Evolutionary conservation across 2,329 filamentous ascomycete genomes (phyloP), one percentile per base, ranked within the genome.

Genomic region (Trichothecium roseum): DNA sequence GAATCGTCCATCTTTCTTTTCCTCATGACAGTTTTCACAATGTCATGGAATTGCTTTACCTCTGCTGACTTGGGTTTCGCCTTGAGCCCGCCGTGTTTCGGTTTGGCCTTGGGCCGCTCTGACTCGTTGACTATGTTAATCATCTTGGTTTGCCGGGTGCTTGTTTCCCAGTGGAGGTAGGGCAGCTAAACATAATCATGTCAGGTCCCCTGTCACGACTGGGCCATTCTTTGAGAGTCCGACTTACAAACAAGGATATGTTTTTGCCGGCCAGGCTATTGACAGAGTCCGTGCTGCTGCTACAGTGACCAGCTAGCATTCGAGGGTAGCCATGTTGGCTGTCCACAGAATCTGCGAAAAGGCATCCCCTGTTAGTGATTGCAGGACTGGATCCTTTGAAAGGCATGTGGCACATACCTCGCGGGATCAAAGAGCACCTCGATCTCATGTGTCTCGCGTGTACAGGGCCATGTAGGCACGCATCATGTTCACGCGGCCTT

Each of bases 161-260:
- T 56, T 0, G 53, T 59, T 24, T 64, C 60, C 59, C 60, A 64
- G 17, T 64, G 59, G 2, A 64, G 50, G 29, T 54, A 63, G 2
- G 59, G 58, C 52, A 61, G 57, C 58, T 63, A 15, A 1, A 27
- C 12, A 24, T 6, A 24, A 24, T 24, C 6, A 24, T 24, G 20
- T 24, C 10, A 10, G 20, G 10, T 24, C 10, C n/a, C n/a, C n/a
- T n/a, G n/a, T n/a, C n/a, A n/a, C n/a, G n/a, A n/a, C n/a, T n/a
- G n/a, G n/a, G n/a, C n/a, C n/a, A n/a, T n/a, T n/a, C n/a, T n/a
- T n/a, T n/a, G n/a, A n/a, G n/a, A n/a, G n/a, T n/a, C n/a, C n/a
- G n/a, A 44, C 49, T 26, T 42, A 55, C 52, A 40, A 57, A 60
- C 1, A 59, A 38, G 0, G 47, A 52, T 5, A 55, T 18, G 17